Evolutionary conservation across 2,329 filamentous ascomycete species (phyloP).

Genomic region (Huntiella omanensis): DNA sequence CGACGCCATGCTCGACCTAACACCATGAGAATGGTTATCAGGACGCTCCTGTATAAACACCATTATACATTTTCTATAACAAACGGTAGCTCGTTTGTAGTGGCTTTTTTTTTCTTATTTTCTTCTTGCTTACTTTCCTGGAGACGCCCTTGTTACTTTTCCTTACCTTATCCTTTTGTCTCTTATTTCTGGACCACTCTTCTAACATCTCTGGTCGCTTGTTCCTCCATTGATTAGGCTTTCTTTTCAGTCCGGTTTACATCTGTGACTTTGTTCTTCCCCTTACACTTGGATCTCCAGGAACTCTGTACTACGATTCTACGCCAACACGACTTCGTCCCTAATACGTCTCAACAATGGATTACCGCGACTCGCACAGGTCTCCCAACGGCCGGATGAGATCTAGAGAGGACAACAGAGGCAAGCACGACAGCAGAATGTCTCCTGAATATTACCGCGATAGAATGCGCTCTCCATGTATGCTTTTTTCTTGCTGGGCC

Average conservation of each 20-base stretch:
- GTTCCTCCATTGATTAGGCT: conserved; percentile 26
- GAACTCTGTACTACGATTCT: conserved; percentile 11
- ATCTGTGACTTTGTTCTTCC: conserved; percentile 13
- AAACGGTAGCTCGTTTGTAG: conserved; percentile 1
- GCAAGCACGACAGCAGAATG: conserved; percentile 29
- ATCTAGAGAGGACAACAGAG: conserved; percentile 31
- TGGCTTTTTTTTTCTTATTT: conserved; percentile 5
- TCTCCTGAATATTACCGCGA: conserved; percentile 26
- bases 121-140: neutral
- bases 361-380: conserved; percentile 35
- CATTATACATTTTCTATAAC: conserved; percentile 10
- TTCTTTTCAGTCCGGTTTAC: conserved; percentile 15
- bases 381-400: conserved; percentile 35
- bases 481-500: conserved; percentile 18
- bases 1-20: too few relatives aligned
- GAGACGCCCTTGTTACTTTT: conserved; percentile 6
- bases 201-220: conserved; percentile 31
- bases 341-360: conserved; percentile 23
- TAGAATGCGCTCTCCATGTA: conserved; percentile 52
- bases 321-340: conserved; percentile 4
- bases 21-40: too few relatives aligned
- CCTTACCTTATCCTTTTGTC: conserved; percentile 13
- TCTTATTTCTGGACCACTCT: conserved; percentile 22
- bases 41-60: neutral
- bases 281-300: conserved; percentile 15